Conservation (phyloP, 257 asterid genomes). For the Przewalskia tangutica region DNA sequence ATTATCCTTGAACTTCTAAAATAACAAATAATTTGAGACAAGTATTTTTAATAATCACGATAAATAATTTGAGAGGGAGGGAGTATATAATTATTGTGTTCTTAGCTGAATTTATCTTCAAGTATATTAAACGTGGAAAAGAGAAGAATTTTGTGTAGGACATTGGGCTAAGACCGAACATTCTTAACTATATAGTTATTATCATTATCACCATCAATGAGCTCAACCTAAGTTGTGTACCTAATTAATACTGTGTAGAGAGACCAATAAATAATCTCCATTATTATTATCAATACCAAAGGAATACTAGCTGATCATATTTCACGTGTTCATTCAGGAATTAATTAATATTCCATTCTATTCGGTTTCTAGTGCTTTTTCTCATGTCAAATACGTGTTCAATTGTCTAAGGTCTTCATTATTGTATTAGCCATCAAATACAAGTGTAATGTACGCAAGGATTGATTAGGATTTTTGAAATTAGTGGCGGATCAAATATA, state of each 20-base stretch:
- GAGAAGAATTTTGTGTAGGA: conserved; percentile 8
- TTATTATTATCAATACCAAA: neutral
- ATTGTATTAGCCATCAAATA: no score
- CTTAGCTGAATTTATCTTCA: neutral
- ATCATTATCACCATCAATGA: conserved; percentile 5
- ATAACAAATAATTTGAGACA: no score
- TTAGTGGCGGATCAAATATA: no score
- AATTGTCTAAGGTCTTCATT: neutral
- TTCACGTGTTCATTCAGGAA: neutral
- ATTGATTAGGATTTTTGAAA: no score
- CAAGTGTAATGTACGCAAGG: no score
- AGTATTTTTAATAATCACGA: no score
- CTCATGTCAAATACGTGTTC: neutral
- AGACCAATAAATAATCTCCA: neutral
- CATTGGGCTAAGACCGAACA: conserved; percentile 29
- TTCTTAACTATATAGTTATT: conserved; percentile 3
- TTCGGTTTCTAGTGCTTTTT: neutral
- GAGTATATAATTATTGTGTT: neutral
- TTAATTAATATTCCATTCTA: neutral
- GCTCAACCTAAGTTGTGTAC: conserved; percentile 25
- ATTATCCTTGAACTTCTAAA: no score
- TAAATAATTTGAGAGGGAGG: no score
- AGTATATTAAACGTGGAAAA: neutral
- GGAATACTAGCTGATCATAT: neutral
- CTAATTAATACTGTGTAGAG: conserved; percentile 23